Base-by-base conservation (phyloP, 345 rosid species). In the Citrus sp. region DNA sequence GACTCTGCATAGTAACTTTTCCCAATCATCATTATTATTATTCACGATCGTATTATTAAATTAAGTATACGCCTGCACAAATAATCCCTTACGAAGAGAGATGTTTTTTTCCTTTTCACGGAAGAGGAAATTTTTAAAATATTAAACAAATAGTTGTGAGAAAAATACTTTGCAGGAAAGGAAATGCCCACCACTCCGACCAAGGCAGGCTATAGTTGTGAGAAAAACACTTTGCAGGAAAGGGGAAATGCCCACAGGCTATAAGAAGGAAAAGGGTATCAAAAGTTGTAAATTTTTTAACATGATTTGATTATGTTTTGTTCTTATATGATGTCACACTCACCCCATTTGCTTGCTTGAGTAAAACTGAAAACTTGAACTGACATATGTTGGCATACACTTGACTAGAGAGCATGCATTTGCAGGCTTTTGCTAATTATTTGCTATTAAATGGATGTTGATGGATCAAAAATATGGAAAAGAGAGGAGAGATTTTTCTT, bases 371-470 rank as follows among this genome's bases (percentile, higher is more conserved):
- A 59, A 62, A 63, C 60, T 72, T 62, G 24, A 22, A 59, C 25
- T 37, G 74, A 76, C 78, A 69, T 1, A 18, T 6, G 24, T 49
- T 27, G 79, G 72, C 75, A 16, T 72, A 37, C 30, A 68, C 61
- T 40, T 62, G 62, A 49, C 55, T 40, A 67, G 62, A 49, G 62
- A 65, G 63, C 60, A 66, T 35, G 22, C 0, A 28, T 62, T 28
- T 24, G 27, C 51, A 46, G 51, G 51, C 51, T 46, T 46, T 46
- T 46, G 51, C 51, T 12, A 12, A 46, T 46, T 46, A 12, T 13
- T 78, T 34, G 35, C 70, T 85, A 38, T 70, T 60, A 13, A 62
- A 61, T 74, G 84, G 85, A 83, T 83, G 82, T 62, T 87, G 81
- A 85, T 78, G 73, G 28, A 46, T 13, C 76, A 24, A 77, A 63